Base-by-base conservation (phyloP, 2,329 filamentous ascomycete species). In the Pestalotiopsis sp. region DNA sequence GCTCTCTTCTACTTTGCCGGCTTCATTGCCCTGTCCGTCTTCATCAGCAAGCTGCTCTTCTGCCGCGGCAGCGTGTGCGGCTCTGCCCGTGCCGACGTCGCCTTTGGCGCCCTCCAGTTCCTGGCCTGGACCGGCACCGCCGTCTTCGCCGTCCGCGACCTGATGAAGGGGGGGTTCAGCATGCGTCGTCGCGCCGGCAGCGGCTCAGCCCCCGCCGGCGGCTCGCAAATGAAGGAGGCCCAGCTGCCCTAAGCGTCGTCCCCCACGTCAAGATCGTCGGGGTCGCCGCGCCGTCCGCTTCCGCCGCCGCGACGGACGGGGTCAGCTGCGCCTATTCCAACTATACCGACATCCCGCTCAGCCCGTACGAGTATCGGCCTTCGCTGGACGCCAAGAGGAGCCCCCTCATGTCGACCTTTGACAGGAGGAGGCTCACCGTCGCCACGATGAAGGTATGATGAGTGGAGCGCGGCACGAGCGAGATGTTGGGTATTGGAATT, bases 61-160 rank as follows among this genome's bases (percentile, higher is more conserved):
- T 91, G 88, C 79, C 81, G 82, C 36, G 88, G 88, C 57, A 81
- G 80, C 49, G 86, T 90, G 31, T 91, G 89, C 80, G 81, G 81
- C 27, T 83, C 85, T 13, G 87, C 86, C 56, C 85, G 85, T 23
- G 86, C 86, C 58, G 83, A 85, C 69, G 83, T 85, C n/a, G 85
- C 84, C 57, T 83, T 90, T 64, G 83, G 86, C 20, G 84, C 87
- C 13, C 80, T 86, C 67, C 81, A 83, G 69, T 90, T 88, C 75
- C 74, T 82, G 23, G 77, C 84, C 12, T 91, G 89, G 89, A 79
- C 80, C 39, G 83, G 76, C 38, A 86, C 84, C 3, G 80, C 84
- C 12, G 79, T 81, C 38, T 72, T 89, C 41, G 78, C 83, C 36
- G 82, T 79, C 70, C 80, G 83, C 73, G 82, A 86, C 5, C 74